phyloP scores from a whole-genome alignment of 768 basidiomycete species.

The Macrolepiota fuliginosa region DNA sequence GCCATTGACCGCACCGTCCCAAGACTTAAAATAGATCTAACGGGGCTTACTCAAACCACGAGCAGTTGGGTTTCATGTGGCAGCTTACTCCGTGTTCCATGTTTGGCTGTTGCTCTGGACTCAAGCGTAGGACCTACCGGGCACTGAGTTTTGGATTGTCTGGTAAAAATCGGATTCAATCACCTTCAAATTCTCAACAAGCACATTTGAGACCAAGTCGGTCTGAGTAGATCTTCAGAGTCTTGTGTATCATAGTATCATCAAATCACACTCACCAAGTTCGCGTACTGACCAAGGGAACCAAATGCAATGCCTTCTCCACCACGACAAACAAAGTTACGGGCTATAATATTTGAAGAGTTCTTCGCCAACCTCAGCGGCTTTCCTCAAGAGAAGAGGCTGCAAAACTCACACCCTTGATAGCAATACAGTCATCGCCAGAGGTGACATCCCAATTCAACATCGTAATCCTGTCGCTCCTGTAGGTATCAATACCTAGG shows the following conservation, averaged over 20 bases:
- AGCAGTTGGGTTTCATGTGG: neutral
- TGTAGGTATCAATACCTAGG: constrained; percentile 53
- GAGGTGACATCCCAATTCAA: constrained; percentile 62
- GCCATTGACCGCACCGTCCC: constrained; percentile 50
- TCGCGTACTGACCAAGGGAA: constrained; percentile 55
- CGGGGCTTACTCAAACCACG: neutral
- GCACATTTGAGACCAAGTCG: constrained; percentile 53
- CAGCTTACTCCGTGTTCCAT: constrained; percentile 48
- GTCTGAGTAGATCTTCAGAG: constrained; percentile 25
- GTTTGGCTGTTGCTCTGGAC: constrained; percentile 49
- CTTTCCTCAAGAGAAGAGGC: neutral
- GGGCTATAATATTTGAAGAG: constrained; percentile 47
- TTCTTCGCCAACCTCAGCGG: constrained; percentile 33
- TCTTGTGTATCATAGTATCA: neutral
- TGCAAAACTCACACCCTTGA: constrained; percentile 49
- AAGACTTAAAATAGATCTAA: constrained; percentile 57
- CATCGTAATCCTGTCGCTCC: constrained; percentile 45
- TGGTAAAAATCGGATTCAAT: neutral
- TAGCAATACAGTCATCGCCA: constrained; percentile 63
- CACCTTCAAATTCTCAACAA: constrained; percentile 46
- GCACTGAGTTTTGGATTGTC: neutral
- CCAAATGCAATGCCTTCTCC: constrained; percentile 63
- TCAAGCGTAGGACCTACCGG: constrained; percentile 43
- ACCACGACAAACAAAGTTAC: constrained; percentile 51
- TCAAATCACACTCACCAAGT: constrained; percentile 33